phyloP scores from a whole-genome alignment of 345 rosid genomes.

The Geranium rotundifolium region DNA sequence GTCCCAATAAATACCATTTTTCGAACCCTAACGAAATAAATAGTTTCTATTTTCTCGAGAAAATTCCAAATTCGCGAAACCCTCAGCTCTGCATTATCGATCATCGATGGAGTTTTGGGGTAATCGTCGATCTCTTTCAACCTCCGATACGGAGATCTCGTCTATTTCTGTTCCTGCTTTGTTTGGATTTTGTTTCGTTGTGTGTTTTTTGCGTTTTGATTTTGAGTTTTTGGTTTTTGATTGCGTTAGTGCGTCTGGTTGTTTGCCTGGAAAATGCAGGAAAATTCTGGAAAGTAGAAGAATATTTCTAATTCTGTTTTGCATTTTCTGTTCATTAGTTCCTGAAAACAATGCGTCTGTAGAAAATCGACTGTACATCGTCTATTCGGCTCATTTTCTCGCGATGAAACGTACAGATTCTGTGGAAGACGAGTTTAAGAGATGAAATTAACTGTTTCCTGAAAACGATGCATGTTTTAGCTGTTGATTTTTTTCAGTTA shows the following conservation, averaged over 20 bases:
- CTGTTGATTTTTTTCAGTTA: too few relatives aligned
- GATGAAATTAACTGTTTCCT: too few relatives aligned
- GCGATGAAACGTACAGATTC: too few relatives aligned
- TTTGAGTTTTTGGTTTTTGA: background rate
- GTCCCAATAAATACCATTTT: too few relatives aligned
- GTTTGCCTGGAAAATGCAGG: conserved; percentile 5
- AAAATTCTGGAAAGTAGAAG: background rate
- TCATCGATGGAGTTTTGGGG: background rate
- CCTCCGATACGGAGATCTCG: background rate
- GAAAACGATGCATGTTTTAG: too few relatives aligned
- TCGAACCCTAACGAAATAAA: too few relatives aligned
- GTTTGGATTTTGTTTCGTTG: background rate
- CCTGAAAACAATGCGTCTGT: background rate
- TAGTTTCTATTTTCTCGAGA: too few relatives aligned
- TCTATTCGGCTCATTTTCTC: too few relatives aligned
- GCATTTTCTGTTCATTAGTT: background rate
- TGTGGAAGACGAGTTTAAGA: too few relatives aligned
- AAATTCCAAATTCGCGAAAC: background rate
- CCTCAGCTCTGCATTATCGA: background rate
- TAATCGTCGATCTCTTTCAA: background rate
- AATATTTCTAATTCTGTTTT: background rate
- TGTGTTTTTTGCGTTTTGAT: background rate
- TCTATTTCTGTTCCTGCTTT: background rate
- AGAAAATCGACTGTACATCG: background rate
- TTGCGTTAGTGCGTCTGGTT: background rate